Evolutionary conservation across 1,284 basidiomycete genomes (phyloP).

Genomic region (Ustilago shanxiensis): DNA sequence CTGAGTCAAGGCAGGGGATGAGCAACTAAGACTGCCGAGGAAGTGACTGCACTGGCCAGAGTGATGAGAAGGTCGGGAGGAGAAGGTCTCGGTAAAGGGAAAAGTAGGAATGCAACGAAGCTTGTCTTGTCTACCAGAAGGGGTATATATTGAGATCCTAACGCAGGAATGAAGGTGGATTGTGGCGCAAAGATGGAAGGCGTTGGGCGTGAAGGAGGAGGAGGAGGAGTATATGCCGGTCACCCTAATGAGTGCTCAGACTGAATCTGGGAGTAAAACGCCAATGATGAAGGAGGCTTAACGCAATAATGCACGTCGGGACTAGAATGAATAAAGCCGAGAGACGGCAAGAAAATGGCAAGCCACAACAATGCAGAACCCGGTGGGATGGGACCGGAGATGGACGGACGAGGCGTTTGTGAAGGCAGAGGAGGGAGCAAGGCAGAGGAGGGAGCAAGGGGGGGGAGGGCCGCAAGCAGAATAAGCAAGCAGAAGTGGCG

Average conservation of each 20-base stretch:
- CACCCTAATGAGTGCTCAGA: too few relatives aligned
- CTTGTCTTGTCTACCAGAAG: neutral
- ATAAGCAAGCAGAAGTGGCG: neutral
- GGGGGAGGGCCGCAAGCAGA: too few relatives aligned
- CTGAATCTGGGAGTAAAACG: neutral
- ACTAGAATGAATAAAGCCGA: neutral
- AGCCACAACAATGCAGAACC: conserved; percentile 1
- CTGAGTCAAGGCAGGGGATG: conserved; percentile 1
- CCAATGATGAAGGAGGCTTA: conserved; percentile 4
- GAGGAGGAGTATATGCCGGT: neutral
- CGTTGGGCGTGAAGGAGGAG: neutral
- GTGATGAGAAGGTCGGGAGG: neutral
- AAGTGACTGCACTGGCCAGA: neutral
- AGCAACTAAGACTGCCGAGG: conserved; percentile 25
- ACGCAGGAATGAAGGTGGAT: conserved; percentile 15
- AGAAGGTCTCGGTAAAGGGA: neutral
- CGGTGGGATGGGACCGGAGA: conserved; percentile 1
- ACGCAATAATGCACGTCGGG: neutral
- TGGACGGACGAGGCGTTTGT: neutral
- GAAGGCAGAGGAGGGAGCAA: neutral
- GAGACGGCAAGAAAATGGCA: neutral
- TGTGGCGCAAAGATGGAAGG: neutral
- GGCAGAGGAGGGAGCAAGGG: neutral
- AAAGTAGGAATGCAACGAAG: neutral
- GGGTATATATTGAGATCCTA: conserved; percentile 19